Evolutionary conservation across 2,329 filamentous ascomycete genomes (phyloP).

Genomic region (Trichoderma sp.): DNA sequence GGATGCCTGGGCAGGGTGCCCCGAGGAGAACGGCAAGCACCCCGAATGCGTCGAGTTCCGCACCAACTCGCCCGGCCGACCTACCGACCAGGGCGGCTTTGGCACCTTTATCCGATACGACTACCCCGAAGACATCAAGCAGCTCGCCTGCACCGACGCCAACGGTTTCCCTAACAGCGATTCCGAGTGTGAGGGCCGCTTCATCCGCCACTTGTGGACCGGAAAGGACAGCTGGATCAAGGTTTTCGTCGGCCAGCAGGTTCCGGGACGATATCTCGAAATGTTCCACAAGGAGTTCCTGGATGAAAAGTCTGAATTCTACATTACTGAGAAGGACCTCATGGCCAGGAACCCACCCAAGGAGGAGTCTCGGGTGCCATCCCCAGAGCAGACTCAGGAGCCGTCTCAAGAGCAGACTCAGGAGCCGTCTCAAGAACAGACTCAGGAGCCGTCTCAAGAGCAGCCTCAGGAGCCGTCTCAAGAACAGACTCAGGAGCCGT

Average conservation of each 20-base stretch:
- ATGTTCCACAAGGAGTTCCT: slow-evolving; percentile 37
- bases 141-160: slow-evolving; percentile 41
- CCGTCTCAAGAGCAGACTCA: not conserved
- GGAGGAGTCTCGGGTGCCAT: not conserved
- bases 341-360: slow-evolving; percentile 24
- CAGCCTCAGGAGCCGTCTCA: not conserved
- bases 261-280: slow-evolving; percentile 36
- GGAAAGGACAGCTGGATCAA: slow-evolving; percentile 41
- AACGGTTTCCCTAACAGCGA: slow-evolving; percentile 42
- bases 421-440: not conserved
- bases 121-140: slow-evolving; percentile 39
- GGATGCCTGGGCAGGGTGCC: slow-evolving; percentile 45
- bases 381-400: not conserved
- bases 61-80: slow-evolving; percentile 35
- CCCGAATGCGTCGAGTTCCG: slow-evolving; percentile 40
- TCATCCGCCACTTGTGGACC: slow-evolving; percentile 45
- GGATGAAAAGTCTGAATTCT: slow-evolving; percentile 34
- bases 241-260: slow-evolving; percentile 36
- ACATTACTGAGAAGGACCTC: slow-evolving; percentile 36
- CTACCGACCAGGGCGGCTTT: slow-evolving; percentile 44
- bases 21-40: slow-evolving; percentile 38
- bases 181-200: slow-evolving; percentile 38
- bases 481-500: not conserved
- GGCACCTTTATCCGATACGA: slow-evolving; percentile 44
- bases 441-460: too few relatives aligned